Percentiles rank a stretch among this genome's conserved stretches.
Evolutionary conservation across 192 early-diverging fungal species (phyloP).

Genomic region (Linnemannia exigua): DNA sequence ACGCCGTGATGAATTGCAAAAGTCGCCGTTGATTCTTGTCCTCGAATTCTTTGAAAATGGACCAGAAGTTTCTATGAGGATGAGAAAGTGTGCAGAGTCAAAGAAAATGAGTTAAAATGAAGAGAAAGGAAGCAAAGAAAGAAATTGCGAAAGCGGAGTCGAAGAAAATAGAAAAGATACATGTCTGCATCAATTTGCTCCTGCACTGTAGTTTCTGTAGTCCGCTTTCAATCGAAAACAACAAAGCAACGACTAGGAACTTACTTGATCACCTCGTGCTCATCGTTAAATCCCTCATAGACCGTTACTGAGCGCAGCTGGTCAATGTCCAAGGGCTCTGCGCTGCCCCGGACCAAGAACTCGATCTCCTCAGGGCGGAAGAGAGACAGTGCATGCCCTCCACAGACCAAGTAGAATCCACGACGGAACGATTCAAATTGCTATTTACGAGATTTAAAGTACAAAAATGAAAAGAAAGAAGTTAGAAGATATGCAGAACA

Average conservation of each 20-base stretch:
- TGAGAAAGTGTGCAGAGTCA: background rate
- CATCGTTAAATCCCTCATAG: constrained; percentile 75
- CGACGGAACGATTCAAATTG: constrained; percentile 89
- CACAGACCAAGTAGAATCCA: constrained; percentile 91
- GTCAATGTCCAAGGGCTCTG: constrained; percentile 72
- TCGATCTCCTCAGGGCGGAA: constrained; percentile 96
- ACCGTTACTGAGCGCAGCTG: constrained; percentile 65
- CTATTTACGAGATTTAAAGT: constrained; percentile 11
- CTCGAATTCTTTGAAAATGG: constrained; percentile 76
- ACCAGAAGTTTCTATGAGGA: constrained; percentile 78
- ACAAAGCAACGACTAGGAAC: background rate
- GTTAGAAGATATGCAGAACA: constrained; percentile 13
- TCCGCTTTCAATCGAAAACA: background rate
- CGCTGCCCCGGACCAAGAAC: constrained; percentile 88
- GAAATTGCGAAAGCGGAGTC: background rate
- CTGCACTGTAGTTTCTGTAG: background rate
- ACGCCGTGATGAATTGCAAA: constrained; percentile 91
- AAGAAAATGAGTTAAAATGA: too few species aligned
- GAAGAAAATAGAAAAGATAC: background rate
- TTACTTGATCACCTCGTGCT: constrained; percentile 67
- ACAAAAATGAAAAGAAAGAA: background rate
- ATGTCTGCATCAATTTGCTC: background rate
- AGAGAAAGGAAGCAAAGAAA: background rate
- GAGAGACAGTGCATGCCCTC: constrained; percentile 87
- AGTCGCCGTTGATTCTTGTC: constrained; percentile 78